Conservation (phyloP, 768 basidiomycete species). For the Saitozyma podzolica region DNA sequence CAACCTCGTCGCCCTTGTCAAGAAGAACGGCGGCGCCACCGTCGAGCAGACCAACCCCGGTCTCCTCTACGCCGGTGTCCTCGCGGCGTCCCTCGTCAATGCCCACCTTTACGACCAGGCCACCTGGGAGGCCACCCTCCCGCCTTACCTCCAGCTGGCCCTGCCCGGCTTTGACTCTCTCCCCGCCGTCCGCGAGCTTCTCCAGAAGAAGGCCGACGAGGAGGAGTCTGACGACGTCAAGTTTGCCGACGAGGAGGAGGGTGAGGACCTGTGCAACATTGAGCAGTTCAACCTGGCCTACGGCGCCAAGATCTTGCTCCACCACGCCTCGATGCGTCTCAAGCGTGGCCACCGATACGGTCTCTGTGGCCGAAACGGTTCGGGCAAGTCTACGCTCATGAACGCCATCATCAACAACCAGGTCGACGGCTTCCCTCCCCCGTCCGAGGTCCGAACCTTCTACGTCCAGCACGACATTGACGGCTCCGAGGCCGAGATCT, state of each 20-base stretch:
- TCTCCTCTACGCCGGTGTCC: conserved; percentile 69
- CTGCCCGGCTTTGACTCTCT: conserved; percentile 66
- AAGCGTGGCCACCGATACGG: conserved; percentile 99
- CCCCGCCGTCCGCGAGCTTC: conserved; percentile 76
- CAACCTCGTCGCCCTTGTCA: conserved; percentile 74
- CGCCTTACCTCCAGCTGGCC: conserved; percentile 72
- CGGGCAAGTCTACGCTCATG: conserved; percentile 68
- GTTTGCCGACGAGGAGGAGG: conserved; percentile 90
- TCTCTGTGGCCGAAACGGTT: conserved; percentile 98
- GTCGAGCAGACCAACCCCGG: conserved; percentile 62
- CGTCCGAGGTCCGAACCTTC: conserved; percentile 96
- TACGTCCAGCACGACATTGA: conserved; percentile 99
- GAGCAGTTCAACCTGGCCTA: conserved; percentile 93
- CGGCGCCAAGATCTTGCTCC: conserved; percentile 97
- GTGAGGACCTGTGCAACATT: conserved; percentile 98
- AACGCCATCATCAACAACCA: conserved; percentile 59
- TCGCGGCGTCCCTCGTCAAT: conserved; percentile 84
- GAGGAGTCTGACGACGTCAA: conserved; percentile 64
- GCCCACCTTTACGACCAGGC: conserved; percentile 87
- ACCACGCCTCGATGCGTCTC: conserved; percentile 92
- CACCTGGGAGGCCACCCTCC: conserved; percentile 75
- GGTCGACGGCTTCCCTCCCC: conserved; percentile 97
- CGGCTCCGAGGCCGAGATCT: conserved; percentile 86
- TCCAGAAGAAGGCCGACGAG: conserved; percentile 81
- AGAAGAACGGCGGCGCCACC: conserved; percentile 69